These are phyloP conservation scores for Diaporthe eres DNA, from an alignment of 2,329 filamentous ascomycete species.

Conservation along the genomic window DNA sequence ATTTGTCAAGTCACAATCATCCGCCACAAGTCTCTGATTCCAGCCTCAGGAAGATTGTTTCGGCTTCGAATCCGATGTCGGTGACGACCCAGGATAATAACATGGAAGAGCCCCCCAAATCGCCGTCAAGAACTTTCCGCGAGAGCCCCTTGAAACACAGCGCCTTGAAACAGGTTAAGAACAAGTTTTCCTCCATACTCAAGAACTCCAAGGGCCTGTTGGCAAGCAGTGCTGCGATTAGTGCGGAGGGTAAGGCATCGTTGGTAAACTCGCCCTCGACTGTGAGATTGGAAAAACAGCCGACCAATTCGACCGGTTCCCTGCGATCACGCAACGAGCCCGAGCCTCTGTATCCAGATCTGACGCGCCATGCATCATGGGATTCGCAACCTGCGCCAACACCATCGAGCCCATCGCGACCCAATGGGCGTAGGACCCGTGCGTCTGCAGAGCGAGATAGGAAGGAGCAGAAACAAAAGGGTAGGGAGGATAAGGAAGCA, in stretches of 20 bases:
- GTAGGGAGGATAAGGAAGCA: slow-evolving; percentile 73
- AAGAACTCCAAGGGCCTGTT: slow-evolving; percentile 90
- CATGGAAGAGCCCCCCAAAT: slow-evolving; percentile 63
- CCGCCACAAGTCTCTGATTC: slow-evolving; percentile 43
- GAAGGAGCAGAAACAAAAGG: slow-evolving; percentile 73
- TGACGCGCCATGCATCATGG: slow-evolving; percentile 55
- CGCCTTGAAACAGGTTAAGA: slow-evolving; percentile 86
- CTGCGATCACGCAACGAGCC: slow-evolving; percentile 51
- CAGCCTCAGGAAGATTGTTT: slow-evolving; percentile 71
- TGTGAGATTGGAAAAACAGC: slow-evolving; percentile 59
- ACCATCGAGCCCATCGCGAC: slow-evolving; percentile 60
- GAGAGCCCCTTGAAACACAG: slow-evolving; percentile 73
- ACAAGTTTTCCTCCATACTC: slow-evolving; percentile 90
- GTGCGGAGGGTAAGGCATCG: slow-evolving; percentile 72
- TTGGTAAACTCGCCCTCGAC: slow-evolving; percentile 67
- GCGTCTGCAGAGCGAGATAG: slow-evolving; percentile 73
- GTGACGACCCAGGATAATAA: slow-evolving; percentile 64
- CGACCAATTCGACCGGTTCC: slow-evolving; percentile 64
- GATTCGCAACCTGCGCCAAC: slow-evolving; percentile 50
- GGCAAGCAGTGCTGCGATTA: slow-evolving; percentile 78
- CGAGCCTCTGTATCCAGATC: slow-evolving; percentile 61
- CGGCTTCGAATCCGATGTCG: slow-evolving; percentile 47
- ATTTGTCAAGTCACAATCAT: slow-evolving; percentile 55
- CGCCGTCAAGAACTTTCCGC: slow-evolving; percentile 67
- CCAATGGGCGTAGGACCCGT: slow-evolving; percentile 64